Conservation (phyloP, 2,329 filamentous ascomycete genomes). For the Sordariomycetes sp. region DNA sequence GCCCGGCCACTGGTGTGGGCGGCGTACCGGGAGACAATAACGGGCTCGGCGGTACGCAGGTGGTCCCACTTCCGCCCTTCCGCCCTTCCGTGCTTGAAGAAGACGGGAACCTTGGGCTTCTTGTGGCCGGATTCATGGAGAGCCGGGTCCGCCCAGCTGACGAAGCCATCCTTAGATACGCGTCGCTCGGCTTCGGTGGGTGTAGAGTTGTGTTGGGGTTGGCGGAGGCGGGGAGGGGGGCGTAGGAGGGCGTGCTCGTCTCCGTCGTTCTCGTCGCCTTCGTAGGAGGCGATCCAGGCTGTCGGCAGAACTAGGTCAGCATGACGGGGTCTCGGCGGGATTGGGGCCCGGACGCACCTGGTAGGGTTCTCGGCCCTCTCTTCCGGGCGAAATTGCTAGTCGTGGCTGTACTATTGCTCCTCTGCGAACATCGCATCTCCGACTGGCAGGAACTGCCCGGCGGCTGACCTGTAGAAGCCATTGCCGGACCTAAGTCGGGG, state of each 20-base stretch:
- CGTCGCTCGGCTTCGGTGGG: slow-evolving; percentile 24
- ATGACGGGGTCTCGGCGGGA: neutral
- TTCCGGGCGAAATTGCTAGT: slow-evolving; percentile 8
- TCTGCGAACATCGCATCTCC: slow-evolving; percentile 3
- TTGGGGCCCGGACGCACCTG: slow-evolving; percentile 11
- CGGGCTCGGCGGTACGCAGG: slow-evolving; percentile 42
- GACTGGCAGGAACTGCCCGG: slow-evolving; percentile 4
- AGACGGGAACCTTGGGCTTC: slow-evolving; percentile 25
- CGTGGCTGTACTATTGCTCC: slow-evolving; percentile 4
- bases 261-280: slow-evolving; percentile 25
- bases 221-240: slow-evolving; percentile 22
- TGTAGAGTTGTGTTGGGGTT: slow-evolving; percentile 26
- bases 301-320: slow-evolving; percentile 6
- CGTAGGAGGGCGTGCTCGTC: slow-evolving; percentile 17
- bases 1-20: slow-evolving; percentile 15
- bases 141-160: slow-evolving; percentile 14
- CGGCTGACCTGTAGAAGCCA: slow-evolving; percentile 1
- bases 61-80: slow-evolving; percentile 46
- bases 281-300: slow-evolving; percentile 38
- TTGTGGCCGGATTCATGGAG: slow-evolving; percentile 19
- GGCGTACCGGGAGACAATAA: slow-evolving; percentile 38
- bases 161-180: slow-evolving; percentile 33
- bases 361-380: slow-evolving; percentile 15
- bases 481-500: neutral
- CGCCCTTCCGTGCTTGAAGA: slow-evolving; percentile 31